phyloP scores from a whole-genome alignment of 331 rosid genomes.

The Stylosanthes scabra region DNA sequence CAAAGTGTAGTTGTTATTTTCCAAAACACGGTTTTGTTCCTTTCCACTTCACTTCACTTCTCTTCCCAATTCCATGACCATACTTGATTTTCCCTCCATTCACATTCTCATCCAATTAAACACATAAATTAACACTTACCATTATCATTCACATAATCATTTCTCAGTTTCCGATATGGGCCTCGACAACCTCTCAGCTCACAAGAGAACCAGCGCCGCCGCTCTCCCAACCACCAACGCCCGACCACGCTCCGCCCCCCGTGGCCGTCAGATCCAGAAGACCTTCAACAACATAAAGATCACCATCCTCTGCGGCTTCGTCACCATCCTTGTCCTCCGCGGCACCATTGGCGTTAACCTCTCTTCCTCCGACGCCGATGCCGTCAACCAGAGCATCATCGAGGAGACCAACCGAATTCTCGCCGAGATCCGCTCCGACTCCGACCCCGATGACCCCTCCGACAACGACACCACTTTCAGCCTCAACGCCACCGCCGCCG shows the following conservation, averaged over 20 bases:
- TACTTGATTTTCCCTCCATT: not conserved
- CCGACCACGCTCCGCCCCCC: slow-evolving; percentile 48
- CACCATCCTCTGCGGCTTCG: slow-evolving; percentile 91
- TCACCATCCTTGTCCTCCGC: slow-evolving; percentile 94
- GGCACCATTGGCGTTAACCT: slow-evolving; percentile 90
- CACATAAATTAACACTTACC: not conserved
- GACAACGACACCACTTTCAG: slow-evolving; percentile 52
- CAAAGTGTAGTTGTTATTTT: too few relatives aligned
- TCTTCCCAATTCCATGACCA: not conserved
- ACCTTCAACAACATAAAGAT: slow-evolving; percentile 93
- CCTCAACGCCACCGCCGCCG: slow-evolving; percentile 63
- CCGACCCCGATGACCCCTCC: slow-evolving; percentile 68
- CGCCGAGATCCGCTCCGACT: slow-evolving; percentile 94
- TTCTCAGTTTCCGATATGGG: slow-evolving; percentile 52
- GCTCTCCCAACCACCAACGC: slow-evolving; percentile 45
- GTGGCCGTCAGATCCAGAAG: slow-evolving; percentile 93
- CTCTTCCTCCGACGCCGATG: slow-evolving; percentile 68
- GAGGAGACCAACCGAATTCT: slow-evolving; percentile 90
- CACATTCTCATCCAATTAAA: not conserved
- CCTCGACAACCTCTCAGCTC: slow-evolving; percentile 57
- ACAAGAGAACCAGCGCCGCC: slow-evolving; percentile 65
- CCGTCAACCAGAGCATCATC: slow-evolving; percentile 64
- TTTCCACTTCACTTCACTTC: not conserved
- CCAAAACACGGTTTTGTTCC: not conserved
- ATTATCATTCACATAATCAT: not conserved